phyloP scores from a whole-genome alignment of 805 yeast species.

The Metschnikowia shivogae region DNA sequence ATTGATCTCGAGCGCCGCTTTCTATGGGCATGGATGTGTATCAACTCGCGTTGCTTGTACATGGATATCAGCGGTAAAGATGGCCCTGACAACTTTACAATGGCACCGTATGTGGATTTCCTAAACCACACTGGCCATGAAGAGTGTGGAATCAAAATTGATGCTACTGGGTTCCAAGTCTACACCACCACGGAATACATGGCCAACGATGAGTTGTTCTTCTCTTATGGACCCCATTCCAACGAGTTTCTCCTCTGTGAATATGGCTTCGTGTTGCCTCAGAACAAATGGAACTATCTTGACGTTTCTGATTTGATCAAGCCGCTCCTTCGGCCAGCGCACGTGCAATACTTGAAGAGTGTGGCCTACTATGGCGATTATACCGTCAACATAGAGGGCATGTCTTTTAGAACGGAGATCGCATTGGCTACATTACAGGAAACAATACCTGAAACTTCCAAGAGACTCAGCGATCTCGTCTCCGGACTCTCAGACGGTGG shows the following conservation, averaged over 20 bases:
- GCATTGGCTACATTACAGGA: slow-evolving; percentile 62
- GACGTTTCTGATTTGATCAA: slow-evolving; percentile 52
- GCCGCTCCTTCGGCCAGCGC: slow-evolving; percentile 31
- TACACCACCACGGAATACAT: slow-evolving; percentile 26
- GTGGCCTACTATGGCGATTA: slow-evolving; percentile 70
- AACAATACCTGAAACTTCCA: slow-evolving; percentile 24
- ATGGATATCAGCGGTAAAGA: slow-evolving; percentile 57
- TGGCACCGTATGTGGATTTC: slow-evolving; percentile 90
- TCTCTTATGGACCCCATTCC: slow-evolving; percentile 86
- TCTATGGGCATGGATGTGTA: slow-evolving; percentile 78
- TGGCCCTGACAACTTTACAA: slow-evolving; percentile 65
- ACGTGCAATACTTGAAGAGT: slow-evolving; percentile 44
- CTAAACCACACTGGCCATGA: slow-evolving; percentile 64
- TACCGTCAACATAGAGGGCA: slow-evolving; percentile 47
- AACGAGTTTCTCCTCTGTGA: slow-evolving; percentile 80
- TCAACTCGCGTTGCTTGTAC: slow-evolving; percentile 88
- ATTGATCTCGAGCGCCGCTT: slow-evolving; percentile 26
- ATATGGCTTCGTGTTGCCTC: slow-evolving; percentile 69
- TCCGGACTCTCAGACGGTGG: slow-evolving; percentile 49
- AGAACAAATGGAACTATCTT: slow-evolving; percentile 65
- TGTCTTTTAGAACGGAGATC: slow-evolving; percentile 72
- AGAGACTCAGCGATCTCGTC: slow-evolving; percentile 34
- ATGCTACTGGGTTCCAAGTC: slow-evolving; percentile 51
- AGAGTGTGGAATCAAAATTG: slow-evolving; percentile 49
- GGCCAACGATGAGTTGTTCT: slow-evolving; percentile 53